Evolutionary conservation across 2,329 filamentous ascomycete species (phyloP).

Genomic region (Trichophyton rubrum): DNA sequence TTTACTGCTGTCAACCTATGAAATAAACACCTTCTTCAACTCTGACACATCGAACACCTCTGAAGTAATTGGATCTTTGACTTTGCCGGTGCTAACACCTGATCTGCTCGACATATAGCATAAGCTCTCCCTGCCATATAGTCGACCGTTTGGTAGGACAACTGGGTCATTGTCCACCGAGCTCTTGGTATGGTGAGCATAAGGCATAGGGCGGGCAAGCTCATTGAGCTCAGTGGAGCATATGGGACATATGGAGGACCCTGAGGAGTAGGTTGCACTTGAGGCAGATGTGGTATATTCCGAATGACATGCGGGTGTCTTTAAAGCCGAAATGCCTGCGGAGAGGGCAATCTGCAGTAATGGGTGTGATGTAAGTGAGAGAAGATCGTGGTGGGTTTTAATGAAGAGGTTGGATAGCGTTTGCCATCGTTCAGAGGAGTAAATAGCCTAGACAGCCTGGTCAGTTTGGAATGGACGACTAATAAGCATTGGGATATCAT

Average conservation of each 20-base stretch:
- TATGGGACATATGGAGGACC: slow-evolving; percentile 75
- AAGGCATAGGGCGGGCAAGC: slow-evolving; percentile 75
- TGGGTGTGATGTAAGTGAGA: slow-evolving; percentile 68
- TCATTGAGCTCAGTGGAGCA: slow-evolving; percentile 93
- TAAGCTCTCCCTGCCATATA: slow-evolving; percentile 67
- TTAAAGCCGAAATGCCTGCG: slow-evolving; percentile 83
- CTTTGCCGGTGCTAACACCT: slow-evolving; percentile 45
- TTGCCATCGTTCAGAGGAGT: slow-evolving; percentile 59
- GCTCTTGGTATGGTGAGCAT: slow-evolving; percentile 89
- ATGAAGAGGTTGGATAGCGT: slow-evolving; percentile 70
- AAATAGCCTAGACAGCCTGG: slow-evolving; percentile 47
- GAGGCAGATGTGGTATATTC: slow-evolving; percentile 45
- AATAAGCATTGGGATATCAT: slow-evolving; percentile 14
- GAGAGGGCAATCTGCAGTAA: slow-evolving; percentile 83
- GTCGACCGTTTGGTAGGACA: slow-evolving; percentile 72
- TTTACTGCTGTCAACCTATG: slow-evolving; percentile 34
- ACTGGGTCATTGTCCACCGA: slow-evolving; percentile 79
- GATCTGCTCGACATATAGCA: slow-evolving; percentile 68
- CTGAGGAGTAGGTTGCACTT: slow-evolving; percentile 42
- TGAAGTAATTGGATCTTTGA: slow-evolving; percentile 69
- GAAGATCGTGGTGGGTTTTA: slow-evolving; percentile 71
- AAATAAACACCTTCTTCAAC: slow-evolving; percentile 84
- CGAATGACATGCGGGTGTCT: slow-evolving; percentile 86
- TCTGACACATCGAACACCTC: slow-evolving; percentile 50
- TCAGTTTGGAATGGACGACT: background rate